Evolutionary conservation across 1,139 yeast genomes (phyloP), one percentile per base, ranked within the genome.

Genomic region (Cylindricascospora bacillispora): DNA sequence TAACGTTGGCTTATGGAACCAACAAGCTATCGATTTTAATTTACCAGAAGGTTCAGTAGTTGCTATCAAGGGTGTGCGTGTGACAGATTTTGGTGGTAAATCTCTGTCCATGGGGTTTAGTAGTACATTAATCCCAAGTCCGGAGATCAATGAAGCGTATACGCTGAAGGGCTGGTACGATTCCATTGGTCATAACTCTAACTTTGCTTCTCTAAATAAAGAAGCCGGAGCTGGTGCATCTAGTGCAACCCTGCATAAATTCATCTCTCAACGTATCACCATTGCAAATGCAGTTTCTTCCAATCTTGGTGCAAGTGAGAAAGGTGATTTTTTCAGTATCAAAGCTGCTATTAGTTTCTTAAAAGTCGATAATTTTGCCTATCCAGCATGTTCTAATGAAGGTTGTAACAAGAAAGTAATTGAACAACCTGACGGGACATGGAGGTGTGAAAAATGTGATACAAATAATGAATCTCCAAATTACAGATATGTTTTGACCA

Each of bases 361-460:
- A 35, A 76, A 74, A 54, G 70, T 78, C 13, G 92, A 80, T 37
- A 77, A 69, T 41, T 72, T 85, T 53, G 72, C 82, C 32, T 89
- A 89, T 52, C 94, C 97, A 9, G 92, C 97, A n/a, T 92, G 98
- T 59, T 60, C 65, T 17, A 65, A 70, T 33, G 73, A 67, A 26
- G 70, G 70, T 25, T 89, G 98, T 63, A 78, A 77, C 53, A 75
- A 85, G 49, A 92, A 92, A 57, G 82, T 85, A 22, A 57, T 77
- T 27, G 78, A 79, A 47, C 76, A 70, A 34, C 63, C 70, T 24
- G 82, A 77, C 52, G 81, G 76, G 13, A 62, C 74, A 15, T 89
- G 94, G 94, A 72, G 93, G 55, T 92, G 99, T 62, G 97, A 85
- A 53, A 79, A 78, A 54, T 86, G 97, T 66, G 78, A 82, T 45